Base-by-base conservation (phyloP, 2,329 filamentous ascomycete genomes). In the Ceratocystis variospora region DNA sequence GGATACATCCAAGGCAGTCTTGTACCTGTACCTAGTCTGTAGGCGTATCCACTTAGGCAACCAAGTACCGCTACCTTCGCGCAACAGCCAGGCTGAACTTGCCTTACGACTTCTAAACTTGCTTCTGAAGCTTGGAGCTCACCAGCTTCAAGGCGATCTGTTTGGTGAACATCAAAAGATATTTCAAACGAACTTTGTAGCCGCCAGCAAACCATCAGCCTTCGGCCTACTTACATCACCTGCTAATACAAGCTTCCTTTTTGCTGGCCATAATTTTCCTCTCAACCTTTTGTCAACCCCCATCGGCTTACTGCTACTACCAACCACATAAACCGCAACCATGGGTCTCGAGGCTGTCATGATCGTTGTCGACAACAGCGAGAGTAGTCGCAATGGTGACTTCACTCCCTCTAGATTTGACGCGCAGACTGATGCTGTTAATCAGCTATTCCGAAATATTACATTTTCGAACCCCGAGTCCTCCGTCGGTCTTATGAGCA, bases 291-390 rank as follows among this genome's bases (percentile, higher is more conserved):
- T 12, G 4, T 25, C 50, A 19, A 12, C 25, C 19, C 22, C 53
- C 53, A 31, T 33, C n/a, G 5, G 17, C 33, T 46, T 46, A 37
- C 64, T 55, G 67, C 48, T 45, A 62, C 66, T 46, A 66, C 33
- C 57, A 64, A 37, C 68, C 63, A 59, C 44, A 68, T 37, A 28
- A 65, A 64, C 76, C 76, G 78, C 76, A 85, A 92, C 82, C 74
- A 99, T 99, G 94, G 89, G 87, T 79, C 87, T 99, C 78, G 94
- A 99, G 86, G 95, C 94, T 80, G 95, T 96, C 70, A 97, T 99
- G 92, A 90, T 99, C 77, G 87, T 97, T 83, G 90, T 97, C 74
- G 94, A 99, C 83, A 99, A 97, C 83, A 96, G 92, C 81, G 94
- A 99, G 81, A 92, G 89, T 80, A 96, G 90, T 81, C 87, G 94